Percentiles rank a stretch among this genome's conserved stretches.
Conservation (phyloP, 225 moss, liverwort and hornwort species). For the Physcomitrium patens region DNA sequence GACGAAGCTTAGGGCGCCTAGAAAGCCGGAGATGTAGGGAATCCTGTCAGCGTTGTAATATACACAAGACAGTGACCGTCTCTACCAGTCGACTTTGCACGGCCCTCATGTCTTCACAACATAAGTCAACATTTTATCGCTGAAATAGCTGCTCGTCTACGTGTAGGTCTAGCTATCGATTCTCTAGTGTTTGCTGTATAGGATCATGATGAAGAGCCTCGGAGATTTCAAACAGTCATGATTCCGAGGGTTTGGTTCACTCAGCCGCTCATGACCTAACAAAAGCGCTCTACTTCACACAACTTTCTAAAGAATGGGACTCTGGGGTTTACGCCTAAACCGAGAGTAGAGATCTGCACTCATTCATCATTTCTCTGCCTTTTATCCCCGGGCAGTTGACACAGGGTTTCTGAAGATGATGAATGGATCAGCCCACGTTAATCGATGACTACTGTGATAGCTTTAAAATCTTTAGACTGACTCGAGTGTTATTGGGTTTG, state of each 20-base stretch:
- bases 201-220: constrained; percentile 5
- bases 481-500: constrained; percentile 13
- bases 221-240: no score
- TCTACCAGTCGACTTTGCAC: constrained; percentile 13
- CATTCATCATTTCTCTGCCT: no score
- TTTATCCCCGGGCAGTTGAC: not conserved
- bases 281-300: not conserved
- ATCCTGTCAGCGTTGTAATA: constrained; percentile 3
- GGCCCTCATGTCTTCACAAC: constrained; percentile 2
- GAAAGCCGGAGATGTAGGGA: not conserved
- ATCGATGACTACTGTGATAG: not conserved
- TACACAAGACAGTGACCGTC: constrained; percentile 10
- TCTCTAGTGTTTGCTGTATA: constrained; percentile 15
- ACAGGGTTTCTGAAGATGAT: not conserved
- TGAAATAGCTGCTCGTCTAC: constrained; percentile 18
- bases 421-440: not conserved
- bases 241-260: not conserved
- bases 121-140: not conserved
- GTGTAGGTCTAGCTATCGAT: not conserved
- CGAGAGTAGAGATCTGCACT: no score
- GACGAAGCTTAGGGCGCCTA: constrained; percentile 10
- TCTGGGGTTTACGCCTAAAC: no score
- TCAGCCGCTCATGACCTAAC: not conserved
- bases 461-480: constrained; percentile 5
- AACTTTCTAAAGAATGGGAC: not conserved